A percentile compares a stretch with the other conserved stretches of the same genome.
These are phyloP conservation scores for Zoysia pacifica DNA, from an alignment of 176 grass and related monocot genomes.

Conservation along the genomic window DNA sequence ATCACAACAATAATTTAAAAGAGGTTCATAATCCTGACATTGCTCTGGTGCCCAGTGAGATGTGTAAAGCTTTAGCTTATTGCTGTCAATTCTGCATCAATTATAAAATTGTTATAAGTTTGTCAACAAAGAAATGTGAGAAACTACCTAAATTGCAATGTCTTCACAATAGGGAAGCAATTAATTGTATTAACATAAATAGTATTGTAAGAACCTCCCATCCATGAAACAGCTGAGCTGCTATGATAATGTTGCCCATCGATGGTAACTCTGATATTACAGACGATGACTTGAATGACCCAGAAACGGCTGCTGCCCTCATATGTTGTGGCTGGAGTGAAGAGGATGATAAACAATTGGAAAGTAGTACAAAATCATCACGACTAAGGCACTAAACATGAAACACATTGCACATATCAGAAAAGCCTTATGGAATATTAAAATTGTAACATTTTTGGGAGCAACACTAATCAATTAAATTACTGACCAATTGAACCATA, in stretches of 20 bases:
- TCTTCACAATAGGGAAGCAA: too few species aligned
- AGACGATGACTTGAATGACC: conserved; percentile 82
- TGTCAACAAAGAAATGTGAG: background rate
- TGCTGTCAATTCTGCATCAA: conserved; percentile 73
- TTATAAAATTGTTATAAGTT: conserved; percentile 16
- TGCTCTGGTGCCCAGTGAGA: conserved; percentile 82
- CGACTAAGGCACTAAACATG: background rate
- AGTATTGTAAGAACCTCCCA: conserved; percentile 56
- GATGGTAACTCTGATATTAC: conserved; percentile 84
- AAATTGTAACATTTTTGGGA: background rate
- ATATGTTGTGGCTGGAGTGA: conserved; percentile 90
- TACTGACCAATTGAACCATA: background rate
- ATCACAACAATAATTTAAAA: conserved; percentile 85
- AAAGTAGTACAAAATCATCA: background rate
- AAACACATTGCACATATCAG: background rate
- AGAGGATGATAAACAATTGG: conserved; percentile 56
- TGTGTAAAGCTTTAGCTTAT: conserved; percentile 60
- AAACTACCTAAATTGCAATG: background rate
- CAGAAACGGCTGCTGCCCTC: conserved; percentile 71
- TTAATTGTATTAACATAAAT: background rate
- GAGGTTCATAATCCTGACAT: conserved; percentile 95
- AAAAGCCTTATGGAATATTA: background rate
- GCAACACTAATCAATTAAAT: background rate
- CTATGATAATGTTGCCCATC: conserved; percentile 51
- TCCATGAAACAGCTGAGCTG: conserved; percentile 79